phyloP scores from a whole-genome alignment of 2,329 filamentous ascomycete genomes.

The Chaetothyriales sp. region DNA sequence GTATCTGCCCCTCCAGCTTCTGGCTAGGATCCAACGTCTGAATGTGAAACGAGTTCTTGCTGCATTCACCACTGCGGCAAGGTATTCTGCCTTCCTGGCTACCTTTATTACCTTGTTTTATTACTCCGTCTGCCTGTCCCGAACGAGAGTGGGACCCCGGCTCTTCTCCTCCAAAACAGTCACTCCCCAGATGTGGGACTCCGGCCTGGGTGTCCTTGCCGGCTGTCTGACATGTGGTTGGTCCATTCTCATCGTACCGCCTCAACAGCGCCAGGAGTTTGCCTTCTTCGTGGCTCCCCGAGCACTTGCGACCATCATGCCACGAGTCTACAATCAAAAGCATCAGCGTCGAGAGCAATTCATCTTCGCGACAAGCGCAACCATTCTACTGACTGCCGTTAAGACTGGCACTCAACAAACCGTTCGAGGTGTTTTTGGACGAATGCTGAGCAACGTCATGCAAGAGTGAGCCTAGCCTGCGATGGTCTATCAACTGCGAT shows the following conservation, averaged over 20 bases:
- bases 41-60: conserved; percentile 26
- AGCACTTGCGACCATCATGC: conserved; percentile 60
- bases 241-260: conserved; percentile 62
- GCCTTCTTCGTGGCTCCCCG: conserved; percentile 68
- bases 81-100: conserved; percentile 65
- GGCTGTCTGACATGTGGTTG: conserved; percentile 68
- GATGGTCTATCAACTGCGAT: no score
- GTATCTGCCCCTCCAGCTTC: conserved; percentile 61
- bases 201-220: conserved; percentile 51
- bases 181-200: conserved; percentile 45
- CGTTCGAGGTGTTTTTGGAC: not conserved
- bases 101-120: conserved; percentile 69
- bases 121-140: conserved; percentile 67
- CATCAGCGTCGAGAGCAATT: conserved; percentile 18
- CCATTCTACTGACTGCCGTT: conserved; percentile 11
- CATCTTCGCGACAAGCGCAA: conserved; percentile 17
- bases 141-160: conserved; percentile 59
- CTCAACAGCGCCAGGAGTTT: conserved; percentile 55
- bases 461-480: not conserved
- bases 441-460: not conserved
- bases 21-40: conserved; percentile 39
- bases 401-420: not conserved
- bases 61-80: conserved; percentile 48
- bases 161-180: conserved; percentile 42
- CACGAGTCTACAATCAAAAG: conserved; percentile 50